phyloP scores from a whole-genome alignment of 768 basidiomycete genomes.

The Boletus rubescentipes region DNA sequence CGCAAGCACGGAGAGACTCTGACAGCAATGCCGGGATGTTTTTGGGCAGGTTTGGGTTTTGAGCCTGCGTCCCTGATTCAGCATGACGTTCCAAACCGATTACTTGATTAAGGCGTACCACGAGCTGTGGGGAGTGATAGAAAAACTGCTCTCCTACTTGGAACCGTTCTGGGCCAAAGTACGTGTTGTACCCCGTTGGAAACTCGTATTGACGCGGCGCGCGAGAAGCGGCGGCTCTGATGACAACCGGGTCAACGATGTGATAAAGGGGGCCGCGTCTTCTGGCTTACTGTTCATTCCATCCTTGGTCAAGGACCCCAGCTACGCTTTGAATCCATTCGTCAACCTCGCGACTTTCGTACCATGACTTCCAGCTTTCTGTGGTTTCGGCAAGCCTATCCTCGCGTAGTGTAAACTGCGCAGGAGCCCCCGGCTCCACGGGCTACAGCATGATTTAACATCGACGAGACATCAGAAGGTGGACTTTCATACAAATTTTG shows the following conservation, averaged over 20 bases:
- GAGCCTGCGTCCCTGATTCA: slow-evolving; percentile 32
- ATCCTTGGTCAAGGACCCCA: slow-evolving; percentile 81
- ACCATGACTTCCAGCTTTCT: slow-evolving; percentile 78
- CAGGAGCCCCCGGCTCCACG: slow-evolving; percentile 65
- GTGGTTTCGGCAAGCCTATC: slow-evolving; percentile 75
- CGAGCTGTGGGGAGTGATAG: slow-evolving; percentile 59
- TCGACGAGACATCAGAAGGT: not conserved
- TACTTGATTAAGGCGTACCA: slow-evolving; percentile 36
- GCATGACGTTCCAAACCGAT: not conserved
- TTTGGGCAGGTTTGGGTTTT: slow-evolving; percentile 71
- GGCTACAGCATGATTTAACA: slow-evolving; percentile 45
- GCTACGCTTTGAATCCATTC: slow-evolving; percentile 91
- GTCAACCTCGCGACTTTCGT: slow-evolving; percentile 80
- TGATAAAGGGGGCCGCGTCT: not conserved
- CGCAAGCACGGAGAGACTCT: slow-evolving; percentile 79
- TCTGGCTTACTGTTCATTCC: slow-evolving; percentile 78
- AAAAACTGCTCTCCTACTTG: slow-evolving; percentile 89
- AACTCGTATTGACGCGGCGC: slow-evolving; percentile 84
- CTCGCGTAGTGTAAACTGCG: slow-evolving; percentile 70
- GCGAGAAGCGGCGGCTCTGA: slow-evolving; percentile 58
- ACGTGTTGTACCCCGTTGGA: slow-evolving; percentile 86
- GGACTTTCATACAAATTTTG: slow-evolving; percentile 54
- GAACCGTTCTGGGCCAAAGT: slow-evolving; percentile 81
- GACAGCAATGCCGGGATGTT: slow-evolving; percentile 74
- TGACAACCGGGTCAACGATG: not conserved